Percentiles rank a stretch among this genome's conserved stretches.
phyloP scores from a whole-genome alignment of 306 rosid species.

The Trifolium repens region DNA sequence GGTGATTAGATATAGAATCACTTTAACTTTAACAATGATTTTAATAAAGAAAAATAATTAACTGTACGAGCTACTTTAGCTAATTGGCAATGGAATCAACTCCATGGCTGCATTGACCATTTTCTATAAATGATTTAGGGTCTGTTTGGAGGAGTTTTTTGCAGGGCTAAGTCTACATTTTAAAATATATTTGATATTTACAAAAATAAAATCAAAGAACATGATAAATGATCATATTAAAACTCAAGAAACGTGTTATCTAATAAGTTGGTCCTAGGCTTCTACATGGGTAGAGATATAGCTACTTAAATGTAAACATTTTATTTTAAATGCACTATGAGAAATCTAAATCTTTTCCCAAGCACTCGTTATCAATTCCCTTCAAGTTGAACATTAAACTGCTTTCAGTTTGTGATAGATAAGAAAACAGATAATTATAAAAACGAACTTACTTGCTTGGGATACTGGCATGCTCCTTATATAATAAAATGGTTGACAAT shows the following conservation, averaged over 20 bases:
- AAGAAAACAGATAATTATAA: neutral
- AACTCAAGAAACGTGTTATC: neutral
- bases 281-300: constrained; percentile 1
- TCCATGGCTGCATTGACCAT: constrained; percentile 11
- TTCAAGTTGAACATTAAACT: neutral
- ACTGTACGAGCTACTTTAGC: neutral
- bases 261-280: neutral
- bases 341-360: neutral
- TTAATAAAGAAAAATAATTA: neutral
- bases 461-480: neutral
- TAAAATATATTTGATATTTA: too few relatives aligned
- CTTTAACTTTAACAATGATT: neutral
- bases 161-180: too few relatives aligned
- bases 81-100: constrained; percentile 1
- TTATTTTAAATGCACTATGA: neutral
- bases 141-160: too few relatives aligned
- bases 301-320: neutral
- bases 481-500: neutral
- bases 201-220: too few relatives aligned
- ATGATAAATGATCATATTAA: neutral
- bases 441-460: neutral
- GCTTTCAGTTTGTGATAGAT: neutral
- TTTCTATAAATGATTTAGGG: neutral
- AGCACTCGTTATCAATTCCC: neutral
- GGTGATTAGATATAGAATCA: neutral